Percentiles rank a stretch among this genome's conserved stretches.
phyloP scores from a whole-genome alignment of 2,329 filamentous ascomycete species.

The Albifimbria verrucaria region DNA sequence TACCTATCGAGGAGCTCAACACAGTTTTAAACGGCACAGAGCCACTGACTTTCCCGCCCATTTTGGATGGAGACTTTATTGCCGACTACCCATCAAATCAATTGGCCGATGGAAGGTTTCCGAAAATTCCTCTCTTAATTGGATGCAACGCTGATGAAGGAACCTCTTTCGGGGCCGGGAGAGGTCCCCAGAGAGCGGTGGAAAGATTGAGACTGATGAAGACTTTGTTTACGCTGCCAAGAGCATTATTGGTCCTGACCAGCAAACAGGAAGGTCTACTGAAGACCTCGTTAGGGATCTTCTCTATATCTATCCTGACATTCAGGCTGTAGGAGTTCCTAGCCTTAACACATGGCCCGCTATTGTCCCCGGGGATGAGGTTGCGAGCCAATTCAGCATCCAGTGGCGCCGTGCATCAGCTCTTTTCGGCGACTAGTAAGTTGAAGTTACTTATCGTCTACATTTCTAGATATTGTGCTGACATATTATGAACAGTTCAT shows the following conservation, averaged over 20 bases:
- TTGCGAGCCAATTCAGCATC: conserved; percentile 18
- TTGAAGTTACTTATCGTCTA: conserved; percentile 12
- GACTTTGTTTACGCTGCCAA: conserved; percentile 19
- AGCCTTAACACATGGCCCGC: conserved; percentile 28
- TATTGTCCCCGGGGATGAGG: conserved; percentile 22
- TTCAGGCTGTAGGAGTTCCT: conserved; percentile 30
- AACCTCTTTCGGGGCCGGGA: conserved; percentile 16
- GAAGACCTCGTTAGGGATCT: conserved; percentile 19
- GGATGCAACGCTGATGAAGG: conserved; percentile 33
- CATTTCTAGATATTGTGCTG: neutral
- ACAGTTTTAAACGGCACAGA: conserved; percentile 8
- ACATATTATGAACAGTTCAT: neutral
- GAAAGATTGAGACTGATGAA: conserved; percentile 22
- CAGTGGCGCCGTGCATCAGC: conserved; percentile 27
- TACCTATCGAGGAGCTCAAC: conserved; percentile 25
- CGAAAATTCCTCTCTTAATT: conserved; percentile 29
- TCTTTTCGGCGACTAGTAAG: conserved; percentile 21
- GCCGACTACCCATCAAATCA: conserved; percentile 25
- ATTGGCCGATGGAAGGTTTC: conserved; percentile 26
- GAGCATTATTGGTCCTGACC: conserved; percentile 6
- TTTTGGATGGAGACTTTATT: conserved; percentile 34
- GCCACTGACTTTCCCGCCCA: conserved; percentile 17
- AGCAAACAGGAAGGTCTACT: conserved; percentile 15
- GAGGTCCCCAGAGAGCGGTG: conserved; percentile 8
- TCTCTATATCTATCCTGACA: conserved; percentile 25